phyloP scores from a whole-genome alignment of 2,329 filamentous ascomycete genomes.

The Cryphonectria japonica region DNA sequence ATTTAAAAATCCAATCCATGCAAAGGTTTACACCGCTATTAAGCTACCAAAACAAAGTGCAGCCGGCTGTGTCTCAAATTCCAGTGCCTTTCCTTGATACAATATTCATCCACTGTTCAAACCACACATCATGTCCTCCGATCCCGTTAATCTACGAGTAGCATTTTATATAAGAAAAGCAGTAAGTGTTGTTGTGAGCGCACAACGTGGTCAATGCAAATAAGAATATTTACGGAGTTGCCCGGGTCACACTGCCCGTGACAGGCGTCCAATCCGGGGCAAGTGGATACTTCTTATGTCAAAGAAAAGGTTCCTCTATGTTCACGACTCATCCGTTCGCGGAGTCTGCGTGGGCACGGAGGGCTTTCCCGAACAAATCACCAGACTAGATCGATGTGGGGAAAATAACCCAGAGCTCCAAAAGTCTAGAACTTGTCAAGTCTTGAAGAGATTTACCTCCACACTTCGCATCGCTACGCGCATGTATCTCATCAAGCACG shows the following conservation, averaged over 20 bases:
- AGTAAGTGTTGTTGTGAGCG: background rate
- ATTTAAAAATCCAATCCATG: background rate
- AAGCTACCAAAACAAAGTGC: background rate
- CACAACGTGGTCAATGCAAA: background rate
- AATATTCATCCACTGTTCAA: background rate
- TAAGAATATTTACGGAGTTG: background rate
- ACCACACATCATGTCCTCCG: background rate
- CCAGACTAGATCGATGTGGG: background rate
- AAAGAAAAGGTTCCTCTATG: background rate
- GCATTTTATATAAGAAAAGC: background rate
- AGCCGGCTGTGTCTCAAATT: background rate
- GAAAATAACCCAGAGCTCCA: background rate
- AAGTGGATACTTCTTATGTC: background rate
- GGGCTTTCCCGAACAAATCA: slow-evolving; percentile 1
- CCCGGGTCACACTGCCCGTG: background rate
- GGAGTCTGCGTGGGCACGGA: background rate
- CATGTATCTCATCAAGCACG: background rate
- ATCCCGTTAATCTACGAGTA: background rate
- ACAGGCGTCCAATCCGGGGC: background rate
- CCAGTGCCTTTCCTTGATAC: background rate
- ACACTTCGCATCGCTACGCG: background rate
- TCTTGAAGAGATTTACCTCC: background rate
- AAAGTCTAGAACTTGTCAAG: background rate
- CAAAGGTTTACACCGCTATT: background rate
- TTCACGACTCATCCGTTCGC: background rate